These are phyloP conservation scores for Acrodontium crateriforme DNA, from an alignment of 2,329 filamentous ascomycete genomes.

Conservation along the genomic window DNA sequence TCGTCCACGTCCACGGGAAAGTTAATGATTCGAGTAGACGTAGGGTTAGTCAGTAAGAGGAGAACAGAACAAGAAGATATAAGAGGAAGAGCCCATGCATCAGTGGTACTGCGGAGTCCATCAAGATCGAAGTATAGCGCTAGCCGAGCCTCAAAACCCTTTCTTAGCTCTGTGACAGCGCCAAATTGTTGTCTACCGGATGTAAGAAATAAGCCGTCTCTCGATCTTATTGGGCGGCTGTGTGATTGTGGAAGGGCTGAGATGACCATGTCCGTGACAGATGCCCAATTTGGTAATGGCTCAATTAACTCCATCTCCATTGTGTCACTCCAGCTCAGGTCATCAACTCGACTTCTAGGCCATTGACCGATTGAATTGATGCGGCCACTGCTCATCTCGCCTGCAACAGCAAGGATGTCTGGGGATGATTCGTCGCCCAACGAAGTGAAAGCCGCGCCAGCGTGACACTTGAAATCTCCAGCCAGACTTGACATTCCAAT, in stretches of 20 bases:
- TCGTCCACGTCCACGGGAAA: conserved; percentile 9
- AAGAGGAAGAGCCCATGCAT: conserved; percentile 26
- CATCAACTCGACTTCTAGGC: conserved; percentile 31
- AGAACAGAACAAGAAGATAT: conserved; percentile 18
- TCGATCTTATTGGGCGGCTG: conserved; percentile 6
- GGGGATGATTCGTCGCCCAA: conserved; percentile 45
- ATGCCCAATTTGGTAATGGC: conserved; percentile 48
- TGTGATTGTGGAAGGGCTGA: conserved; percentile 15
- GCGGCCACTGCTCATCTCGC: conserved; percentile 58
- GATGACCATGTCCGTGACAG: conserved; percentile 35
- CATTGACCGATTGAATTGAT: conserved; percentile 17
- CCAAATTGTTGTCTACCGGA: conserved; percentile 32
- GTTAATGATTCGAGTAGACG: conserved; percentile 11
- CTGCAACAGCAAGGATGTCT: conserved; percentile 69
- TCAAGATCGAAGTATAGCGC: conserved; percentile 12
- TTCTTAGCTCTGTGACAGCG: conserved; percentile 29
- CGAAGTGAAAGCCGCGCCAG: conserved; percentile 70
- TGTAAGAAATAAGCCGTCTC: conserved; percentile 24
- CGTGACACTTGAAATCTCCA: conserved; percentile 56
- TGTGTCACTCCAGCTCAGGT: conserved; percentile 27
- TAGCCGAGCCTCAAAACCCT: conserved; percentile 27
- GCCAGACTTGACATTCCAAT: conserved; percentile 40
- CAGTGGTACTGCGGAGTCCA: conserved; percentile 14
- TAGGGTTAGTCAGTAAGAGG: conserved; percentile 24
- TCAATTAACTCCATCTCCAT: conserved; percentile 39